A percentile compares a stretch with the other conserved stretches of the same genome.
Conservation (phyloP, 2,329 filamentous ascomycete genomes). For the Aspergillus niger region DNA sequence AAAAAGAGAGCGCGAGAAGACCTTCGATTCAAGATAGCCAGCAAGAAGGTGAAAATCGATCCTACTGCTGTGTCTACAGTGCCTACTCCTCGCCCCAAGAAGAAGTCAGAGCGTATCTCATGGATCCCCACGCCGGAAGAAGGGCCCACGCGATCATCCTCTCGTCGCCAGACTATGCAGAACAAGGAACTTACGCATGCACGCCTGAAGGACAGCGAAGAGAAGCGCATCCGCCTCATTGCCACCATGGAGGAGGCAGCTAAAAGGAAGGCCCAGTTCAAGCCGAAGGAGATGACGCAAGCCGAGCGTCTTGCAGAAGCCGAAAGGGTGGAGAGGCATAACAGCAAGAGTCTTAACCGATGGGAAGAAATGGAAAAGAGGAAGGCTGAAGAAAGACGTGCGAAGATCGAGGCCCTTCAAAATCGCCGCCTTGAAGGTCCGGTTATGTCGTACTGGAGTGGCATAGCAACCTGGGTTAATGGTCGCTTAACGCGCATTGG, state of each 20-base stretch:
- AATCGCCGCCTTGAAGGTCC: conserved; percentile 84
- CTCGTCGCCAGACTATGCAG: conserved; percentile 63
- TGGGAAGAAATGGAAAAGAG: conserved; percentile 94
- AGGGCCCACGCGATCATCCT: conserved; percentile 63
- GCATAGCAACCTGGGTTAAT: conserved; percentile 78
- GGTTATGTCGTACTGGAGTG: conserved; percentile 90
- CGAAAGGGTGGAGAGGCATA: conserved; percentile 77
- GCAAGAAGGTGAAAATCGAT: conserved; percentile 77
- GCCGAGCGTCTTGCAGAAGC: conserved; percentile 82
- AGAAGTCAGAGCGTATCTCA: conserved; percentile 70
- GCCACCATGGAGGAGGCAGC: conserved; percentile 64
- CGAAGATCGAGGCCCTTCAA: conserved; percentile 82
- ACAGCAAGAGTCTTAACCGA: conserved; percentile 84
- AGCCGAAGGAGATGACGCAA: conserved; percentile 82
- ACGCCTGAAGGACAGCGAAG: conserved; percentile 52
- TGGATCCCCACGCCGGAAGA: conserved; percentile 68
- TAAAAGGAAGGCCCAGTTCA: conserved; percentile 67
- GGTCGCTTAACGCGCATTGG: conserved; percentile 73
- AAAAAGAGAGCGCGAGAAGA: conserved; percentile 81
- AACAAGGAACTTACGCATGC: conserved; percentile 63
- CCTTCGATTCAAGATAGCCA: conserved; percentile 57
- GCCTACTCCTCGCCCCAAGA: conserved; percentile 56
- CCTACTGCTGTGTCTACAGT: conserved; percentile 46
- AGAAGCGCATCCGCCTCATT: conserved; percentile 49
- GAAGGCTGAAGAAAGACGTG: conserved; percentile 78